These are phyloP conservation scores for Clonostachys byssicola DNA, from an alignment of 2,329 filamentous ascomycete genomes.

Conservation along the genomic window DNA sequence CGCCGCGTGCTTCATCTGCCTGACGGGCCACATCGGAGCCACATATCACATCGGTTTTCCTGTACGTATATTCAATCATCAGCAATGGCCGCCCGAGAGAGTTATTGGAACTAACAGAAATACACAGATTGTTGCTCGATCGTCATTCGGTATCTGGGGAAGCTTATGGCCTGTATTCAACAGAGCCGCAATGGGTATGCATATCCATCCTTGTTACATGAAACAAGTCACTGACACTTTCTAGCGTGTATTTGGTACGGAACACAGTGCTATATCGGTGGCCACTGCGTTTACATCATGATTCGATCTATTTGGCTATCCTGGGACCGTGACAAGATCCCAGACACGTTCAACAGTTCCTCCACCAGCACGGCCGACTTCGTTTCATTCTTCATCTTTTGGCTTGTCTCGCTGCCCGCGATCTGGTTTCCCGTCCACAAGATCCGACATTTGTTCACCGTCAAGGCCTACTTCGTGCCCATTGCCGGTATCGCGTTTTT, in stretches of 20 bases:
- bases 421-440: slow-evolving; percentile 89
- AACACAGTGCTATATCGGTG: slow-evolving; percentile 81
- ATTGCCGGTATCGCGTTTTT: slow-evolving; percentile 79
- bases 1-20: slow-evolving; percentile 68
- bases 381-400: slow-evolving; percentile 83
- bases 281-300: slow-evolving; percentile 83
- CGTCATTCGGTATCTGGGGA: slow-evolving; percentile 87
- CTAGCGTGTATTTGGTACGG: slow-evolving; percentile 80
- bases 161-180: slow-evolving; percentile 87
- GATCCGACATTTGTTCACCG: slow-evolving; percentile 85
- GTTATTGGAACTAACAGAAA: too few species aligned
- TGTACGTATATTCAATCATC: slow-evolving; percentile 32
- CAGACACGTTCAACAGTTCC: slow-evolving; percentile 62
- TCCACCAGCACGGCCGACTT: slow-evolving; percentile 75
- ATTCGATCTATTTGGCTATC: slow-evolving; percentile 78
- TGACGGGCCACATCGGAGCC: slow-evolving; percentile 80
- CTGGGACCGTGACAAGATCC: slow-evolving; percentile 56
- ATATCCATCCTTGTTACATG: background rate
- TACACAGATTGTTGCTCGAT: slow-evolving; percentile 53
- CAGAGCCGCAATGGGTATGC: slow-evolving; percentile 67
- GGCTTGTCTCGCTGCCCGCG: slow-evolving; percentile 73
- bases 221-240: background rate
- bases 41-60: slow-evolving; percentile 89
- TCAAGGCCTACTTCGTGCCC: slow-evolving; percentile 83
- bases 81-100: too few species aligned